A percentile compares a stretch with the other conserved stretches of the same genome.
phyloP scores from a whole-genome alignment of 2,329 filamentous ascomycete species.

The Beauveria sp. region DNA sequence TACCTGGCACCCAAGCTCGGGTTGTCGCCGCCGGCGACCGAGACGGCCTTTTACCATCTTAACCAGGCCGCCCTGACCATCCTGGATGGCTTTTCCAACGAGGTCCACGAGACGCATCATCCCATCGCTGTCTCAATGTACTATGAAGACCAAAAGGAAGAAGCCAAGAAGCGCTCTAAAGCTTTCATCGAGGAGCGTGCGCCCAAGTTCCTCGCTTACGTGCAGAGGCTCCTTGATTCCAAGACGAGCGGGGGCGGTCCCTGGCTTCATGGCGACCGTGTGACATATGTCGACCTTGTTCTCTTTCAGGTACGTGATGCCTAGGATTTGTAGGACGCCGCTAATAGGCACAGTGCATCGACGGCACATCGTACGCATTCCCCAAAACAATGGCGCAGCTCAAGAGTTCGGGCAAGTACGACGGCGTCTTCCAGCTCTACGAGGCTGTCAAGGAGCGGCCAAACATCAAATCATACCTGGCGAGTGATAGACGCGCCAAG shows the following conservation, averaged over 20 bases:
- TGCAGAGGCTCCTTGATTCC: slow-evolving; percentile 54
- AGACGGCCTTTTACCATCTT: slow-evolving; percentile 47
- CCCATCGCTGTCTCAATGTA: slow-evolving; percentile 52
- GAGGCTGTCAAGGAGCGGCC: slow-evolving; percentile 54
- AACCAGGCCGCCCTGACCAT: slow-evolving; percentile 61
- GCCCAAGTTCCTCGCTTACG: slow-evolving; percentile 66
- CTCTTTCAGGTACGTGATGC: slow-evolving; percentile 54
- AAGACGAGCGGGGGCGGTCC: slow-evolving; percentile 50
- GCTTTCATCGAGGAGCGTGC: slow-evolving; percentile 55
- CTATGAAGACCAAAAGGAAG: slow-evolving; percentile 70
- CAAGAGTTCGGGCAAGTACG: slow-evolving; percentile 48
- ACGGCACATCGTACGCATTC: slow-evolving; percentile 59
- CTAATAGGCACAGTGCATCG: slow-evolving; percentile 33
- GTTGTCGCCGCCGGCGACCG: slow-evolving; percentile 37
- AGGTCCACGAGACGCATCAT: slow-evolving; percentile 70
- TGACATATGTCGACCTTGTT: slow-evolving; percentile 68
- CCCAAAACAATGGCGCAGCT: slow-evolving; percentile 55
- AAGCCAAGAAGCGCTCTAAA: slow-evolving; percentile 48
- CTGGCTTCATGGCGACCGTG: slow-evolving; percentile 56
- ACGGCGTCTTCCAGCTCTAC: slow-evolving; percentile 56
- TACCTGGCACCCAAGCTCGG: slow-evolving; percentile 59
- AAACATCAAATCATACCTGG: slow-evolving; percentile 61
- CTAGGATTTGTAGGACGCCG: too few relatives aligned
- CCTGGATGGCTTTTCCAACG: slow-evolving; percentile 61
- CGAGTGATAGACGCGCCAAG: slow-evolving; percentile 52